Evolutionary conservation across 2,329 filamentous ascomycete genomes (phyloP).

Genomic region (Gaeumannomyces tritici): DNA sequence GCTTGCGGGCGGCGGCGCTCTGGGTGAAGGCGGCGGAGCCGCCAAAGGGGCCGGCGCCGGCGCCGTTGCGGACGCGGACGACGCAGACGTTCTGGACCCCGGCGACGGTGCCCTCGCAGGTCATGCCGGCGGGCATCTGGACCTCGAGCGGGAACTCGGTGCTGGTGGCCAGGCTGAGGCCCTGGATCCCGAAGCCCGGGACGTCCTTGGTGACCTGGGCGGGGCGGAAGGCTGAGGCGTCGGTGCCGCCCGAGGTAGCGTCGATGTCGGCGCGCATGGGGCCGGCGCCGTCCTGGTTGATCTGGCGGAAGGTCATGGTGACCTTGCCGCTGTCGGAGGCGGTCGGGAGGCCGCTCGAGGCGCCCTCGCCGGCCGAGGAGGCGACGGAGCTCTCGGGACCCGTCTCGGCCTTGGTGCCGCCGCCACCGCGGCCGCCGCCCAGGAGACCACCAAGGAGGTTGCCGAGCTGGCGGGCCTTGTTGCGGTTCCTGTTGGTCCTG

Average conservation of each 20-base stretch:
- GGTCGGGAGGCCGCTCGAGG: constrained; percentile 49
- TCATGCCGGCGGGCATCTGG: constrained; percentile 58
- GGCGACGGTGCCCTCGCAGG: constrained; percentile 48
- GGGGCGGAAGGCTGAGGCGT: constrained; percentile 47
- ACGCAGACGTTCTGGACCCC: constrained; percentile 55
- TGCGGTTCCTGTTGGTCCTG: neutral
- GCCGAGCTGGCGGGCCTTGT: constrained; percentile 7
- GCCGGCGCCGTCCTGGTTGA: constrained; percentile 57
- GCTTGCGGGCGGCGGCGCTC: constrained; percentile 47
- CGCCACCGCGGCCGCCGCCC: constrained; percentile 21
- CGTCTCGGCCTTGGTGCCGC: constrained; percentile 28
- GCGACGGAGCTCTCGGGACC: constrained; percentile 42
- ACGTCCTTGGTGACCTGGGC: constrained; percentile 52
- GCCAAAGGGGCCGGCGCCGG: constrained; percentile 56
- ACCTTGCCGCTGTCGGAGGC: constrained; percentile 49
- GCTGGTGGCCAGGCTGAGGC: constrained; percentile 48
- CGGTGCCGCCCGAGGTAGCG: constrained; percentile 52
- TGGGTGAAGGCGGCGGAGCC: constrained; percentile 58
- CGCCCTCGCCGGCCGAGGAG: constrained; percentile 42
- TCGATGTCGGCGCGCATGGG: constrained; percentile 53
- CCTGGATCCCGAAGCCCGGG: constrained; percentile 44
- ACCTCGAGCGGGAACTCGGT: constrained; percentile 57
- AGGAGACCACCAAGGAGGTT: constrained; percentile 2
- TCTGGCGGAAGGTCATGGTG: constrained; percentile 55
- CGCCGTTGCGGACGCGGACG: constrained; percentile 52